Conservation (phyloP, 1,139 yeast genomes). For the Candida sp. region DNA sequence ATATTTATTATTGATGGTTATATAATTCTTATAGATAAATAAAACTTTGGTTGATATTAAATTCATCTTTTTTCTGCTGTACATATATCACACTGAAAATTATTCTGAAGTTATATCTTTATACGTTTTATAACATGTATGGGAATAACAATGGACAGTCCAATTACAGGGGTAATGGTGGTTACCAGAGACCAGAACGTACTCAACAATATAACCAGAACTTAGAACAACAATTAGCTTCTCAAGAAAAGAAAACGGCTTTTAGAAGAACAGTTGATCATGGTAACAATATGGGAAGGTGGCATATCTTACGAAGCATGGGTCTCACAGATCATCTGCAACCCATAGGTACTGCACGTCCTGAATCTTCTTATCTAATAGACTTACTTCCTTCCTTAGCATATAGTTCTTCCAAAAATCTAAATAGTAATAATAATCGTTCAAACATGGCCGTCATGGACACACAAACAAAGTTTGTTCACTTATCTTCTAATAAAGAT, state of each 20-base stretch:
- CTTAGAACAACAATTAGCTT: constrained; percentile 42
- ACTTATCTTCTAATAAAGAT: constrained; percentile 86
- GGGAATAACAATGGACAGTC: background rate
- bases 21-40: too few species aligned
- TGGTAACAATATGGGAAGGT: constrained; percentile 78
- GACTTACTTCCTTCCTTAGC: constrained; percentile 73
- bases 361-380: constrained; percentile 72
- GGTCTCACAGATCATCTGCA: constrained; percentile 39
- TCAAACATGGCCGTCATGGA: constrained; percentile 51
- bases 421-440: constrained; percentile 22
- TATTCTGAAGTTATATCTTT: too few species aligned
- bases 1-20: too few species aligned
- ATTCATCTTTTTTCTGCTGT: too few species aligned
- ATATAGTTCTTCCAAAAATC: constrained; percentile 31
- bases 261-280: constrained; percentile 86
- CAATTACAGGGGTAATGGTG: constrained; percentile 4
- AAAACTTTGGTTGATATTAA: too few species aligned
- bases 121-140: background rate
- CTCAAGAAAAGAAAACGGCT: constrained; percentile 50
- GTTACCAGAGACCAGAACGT: constrained; percentile 10
- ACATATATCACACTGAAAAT: too few species aligned
- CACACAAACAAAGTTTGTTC: constrained; percentile 79
- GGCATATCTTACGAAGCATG: constrained; percentile 58
- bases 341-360: constrained; percentile 60
- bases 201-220: constrained; percentile 28